Evolutionary conservation across 495 filamentous ascomycete species (phyloP), one percentile per base, ranked within the genome.

Genomic region (Elaphomyces granulatus): DNA sequence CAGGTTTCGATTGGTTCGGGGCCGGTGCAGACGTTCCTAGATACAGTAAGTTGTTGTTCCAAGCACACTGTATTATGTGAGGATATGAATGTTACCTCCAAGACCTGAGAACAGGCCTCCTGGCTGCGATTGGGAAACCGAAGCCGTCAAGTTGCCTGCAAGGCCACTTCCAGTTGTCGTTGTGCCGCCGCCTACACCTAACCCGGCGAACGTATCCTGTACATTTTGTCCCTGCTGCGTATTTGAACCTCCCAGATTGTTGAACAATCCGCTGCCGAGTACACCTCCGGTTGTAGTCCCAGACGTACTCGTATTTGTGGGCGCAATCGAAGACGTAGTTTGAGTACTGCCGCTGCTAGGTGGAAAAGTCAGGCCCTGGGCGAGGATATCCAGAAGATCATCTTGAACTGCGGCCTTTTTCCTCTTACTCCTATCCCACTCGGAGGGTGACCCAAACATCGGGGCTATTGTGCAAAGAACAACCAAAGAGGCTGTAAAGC

Each of bases 191-290:
- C n/a, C 55, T 45, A 34, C 46, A 48, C 8, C 67, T 63, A 43
- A 72, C 70, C n/a, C 69, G 42, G 2, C 67, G n/a, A n/a, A n/a
- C n/a, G n/a, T n/a, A n/a, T n/a, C n/a, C 65, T 14, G 63, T 61
- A 4, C 60, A 54, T n/a, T 58, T 50, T 26, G 52, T 51, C 9
- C 50, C 55, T 50, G 53, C 40, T 42, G 45, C 35, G 44, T 40
- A 40, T 15, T 34, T 12, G 45, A n/a, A n/a, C n/a, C n/a, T n/a
- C n/a, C n/a, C n/a, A n/a, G n/a, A n/a, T n/a, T n/a, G n/a, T n/a
- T n/a, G n/a, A n/a, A n/a, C n/a, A n/a, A n/a, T n/a, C n/a, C n/a
- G n/a, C n/a, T n/a, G n/a, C n/a, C n/a, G n/a, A n/a, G n/a, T n/a
- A n/a, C n/a, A n/a, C n/a, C n/a, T n/a, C n/a, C n/a, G n/a, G n/a